These are phyloP conservation scores for Pinus taeda DNA, from an alignment of 75 land plant species.

Conservation along the genomic window DNA sequence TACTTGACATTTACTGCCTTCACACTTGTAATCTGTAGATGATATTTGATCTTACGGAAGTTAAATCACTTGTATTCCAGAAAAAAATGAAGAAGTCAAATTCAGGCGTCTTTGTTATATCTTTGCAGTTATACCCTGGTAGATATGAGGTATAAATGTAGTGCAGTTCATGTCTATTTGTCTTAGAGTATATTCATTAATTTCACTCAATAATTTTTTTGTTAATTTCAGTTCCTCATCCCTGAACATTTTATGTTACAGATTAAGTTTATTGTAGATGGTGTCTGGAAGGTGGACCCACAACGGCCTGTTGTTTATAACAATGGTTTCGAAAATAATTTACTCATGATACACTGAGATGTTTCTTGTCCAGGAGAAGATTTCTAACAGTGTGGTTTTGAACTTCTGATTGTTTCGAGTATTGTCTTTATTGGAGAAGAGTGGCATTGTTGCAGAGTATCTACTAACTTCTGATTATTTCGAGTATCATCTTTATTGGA, in stretches of 20 bases:
- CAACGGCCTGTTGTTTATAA: constrained; percentile 52
- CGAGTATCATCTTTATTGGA: too few species aligned
- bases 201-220: neutral
- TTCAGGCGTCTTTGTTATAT: constrained; percentile 50
- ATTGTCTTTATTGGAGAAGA: neutral
- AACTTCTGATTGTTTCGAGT: neutral
- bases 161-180: neutral
- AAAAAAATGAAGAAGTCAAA: constrained; percentile 70
- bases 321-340: constrained; percentile 66
- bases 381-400: neutral
- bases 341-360: constrained; percentile 38
- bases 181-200: neutral
- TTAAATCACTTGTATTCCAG: constrained; percentile 26
- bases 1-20: neutral
- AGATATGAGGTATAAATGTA: constrained; percentile 8
- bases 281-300: constrained; percentile 76
- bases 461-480: neutral
- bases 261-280: constrained; percentile 91
- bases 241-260: constrained; percentile 20
- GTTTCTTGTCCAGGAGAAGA: neutral
- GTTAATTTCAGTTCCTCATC: neutral
- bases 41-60: neutral
- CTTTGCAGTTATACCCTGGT: constrained; percentile 68
- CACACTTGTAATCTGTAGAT: too few species aligned
- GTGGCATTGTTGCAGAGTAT: neutral